Evolutionary conservation across 441 rosid species (phyloP), one percentile per base, ranked within the genome.

Genomic region (Aleurites moluccanus): DNA sequence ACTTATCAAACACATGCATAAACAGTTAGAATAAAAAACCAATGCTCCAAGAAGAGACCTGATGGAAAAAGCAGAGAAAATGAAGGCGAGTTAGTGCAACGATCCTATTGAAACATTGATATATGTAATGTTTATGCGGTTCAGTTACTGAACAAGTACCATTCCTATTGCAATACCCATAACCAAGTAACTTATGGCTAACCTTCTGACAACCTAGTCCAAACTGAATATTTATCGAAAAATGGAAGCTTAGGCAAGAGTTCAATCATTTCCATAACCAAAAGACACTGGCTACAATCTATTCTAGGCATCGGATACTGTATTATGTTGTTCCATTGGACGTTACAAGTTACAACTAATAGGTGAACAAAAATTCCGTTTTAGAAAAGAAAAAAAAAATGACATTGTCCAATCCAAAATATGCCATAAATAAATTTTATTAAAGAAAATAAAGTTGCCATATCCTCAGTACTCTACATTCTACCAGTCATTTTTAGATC

Each of bases 91-190:
- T 64, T n/a, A 20, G 40, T 38, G 64, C 5, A 25, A 53, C 35
- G 15, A 63, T 62, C 64, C 64, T 40, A 53, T 49, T 52, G 16
- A 47, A 61, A 27, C 10, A 56, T 20, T 42, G 8, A 52, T 14
- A 53, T 60, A 68, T n/a, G n/a, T 20, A 67, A 35, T 62, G 55
- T 15, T 60, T 42, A n/a, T 42, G 55, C 30, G 27, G 62, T 47
- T 74, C 70, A 73, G 71, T 69, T 44, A 63, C 47, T 63, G 21
- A 67, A 64, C 72, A 77, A 44, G 59, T 55, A 55, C 52, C 16
- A 7, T 70, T 77, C 33, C 27, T n/a, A n/a, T 56, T 25, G 42
- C 25, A 42, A 21, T 30, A 28, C 16, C 50, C 57, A 56, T 44
- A 30, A 53, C 30, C 18, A n/a, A 69, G 30, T 5, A 53, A n/a